phyloP scores from a whole-genome alignment of 192 early-diverging fungal species.

The Backusella psychrophila region DNA sequence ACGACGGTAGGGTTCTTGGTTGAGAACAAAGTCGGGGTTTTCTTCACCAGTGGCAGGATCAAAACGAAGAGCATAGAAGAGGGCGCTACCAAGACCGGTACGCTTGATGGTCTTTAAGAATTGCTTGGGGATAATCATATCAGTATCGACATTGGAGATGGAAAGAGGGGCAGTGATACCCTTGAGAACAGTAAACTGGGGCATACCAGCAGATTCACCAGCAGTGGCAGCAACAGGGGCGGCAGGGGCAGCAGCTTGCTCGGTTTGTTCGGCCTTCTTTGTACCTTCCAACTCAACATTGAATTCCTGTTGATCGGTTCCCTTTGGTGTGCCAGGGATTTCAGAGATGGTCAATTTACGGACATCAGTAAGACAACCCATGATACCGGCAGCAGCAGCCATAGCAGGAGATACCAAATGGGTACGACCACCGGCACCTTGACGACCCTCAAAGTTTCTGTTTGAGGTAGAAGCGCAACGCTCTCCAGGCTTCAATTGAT shows the following conservation, averaged over 20 bases:
- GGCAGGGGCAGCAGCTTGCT: constrained; percentile 6
- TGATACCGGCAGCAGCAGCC: constrained; percentile 69
- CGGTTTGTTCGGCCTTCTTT: constrained; percentile 16
- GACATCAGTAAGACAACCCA: constrained; percentile 61
- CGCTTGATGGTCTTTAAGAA: constrained; percentile 76
- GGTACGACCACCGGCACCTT: constrained; percentile 65
- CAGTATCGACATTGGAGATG: constrained; percentile 66
- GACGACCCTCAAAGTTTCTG: constrained; percentile 73
- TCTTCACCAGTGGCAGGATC: constrained; percentile 44
- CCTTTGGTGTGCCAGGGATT: constrained; percentile 29
- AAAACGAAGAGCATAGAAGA: constrained; percentile 64
- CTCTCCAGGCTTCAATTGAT: constrained; percentile 65
- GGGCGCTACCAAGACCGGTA: constrained; percentile 58
- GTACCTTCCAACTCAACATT: constrained; percentile 29
- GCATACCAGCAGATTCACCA: constrained; percentile 43
- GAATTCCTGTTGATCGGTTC: constrained; percentile 12
- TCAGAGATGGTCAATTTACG: constrained; percentile 43
- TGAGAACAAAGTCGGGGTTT: constrained; percentile 60
- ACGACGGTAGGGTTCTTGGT: constrained; percentile 49
- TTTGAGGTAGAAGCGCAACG: constrained; percentile 74
- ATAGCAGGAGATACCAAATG: constrained; percentile 65
- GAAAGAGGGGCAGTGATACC: constrained; percentile 58
- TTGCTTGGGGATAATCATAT: constrained; percentile 76
- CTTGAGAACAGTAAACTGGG: constrained; percentile 56
- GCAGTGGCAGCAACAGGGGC: constrained; percentile 4